Base-by-base conservation (phyloP, 352 stramenopile genomes). In the Globisporangium lucens region DNA sequence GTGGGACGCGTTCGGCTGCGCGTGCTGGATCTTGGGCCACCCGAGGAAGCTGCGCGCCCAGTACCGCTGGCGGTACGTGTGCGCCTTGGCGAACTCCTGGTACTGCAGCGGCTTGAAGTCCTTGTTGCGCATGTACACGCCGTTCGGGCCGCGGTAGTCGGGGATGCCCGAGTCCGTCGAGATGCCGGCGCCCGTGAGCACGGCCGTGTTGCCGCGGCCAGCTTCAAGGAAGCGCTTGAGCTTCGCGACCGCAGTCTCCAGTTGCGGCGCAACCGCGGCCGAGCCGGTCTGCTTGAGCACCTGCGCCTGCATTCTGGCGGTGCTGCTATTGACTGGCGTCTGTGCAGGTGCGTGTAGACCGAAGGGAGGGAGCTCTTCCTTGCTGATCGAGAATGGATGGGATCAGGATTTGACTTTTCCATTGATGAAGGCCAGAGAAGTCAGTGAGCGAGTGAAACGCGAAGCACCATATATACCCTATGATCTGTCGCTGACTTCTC, bases 111-210 rank as follows among this genome's bases (percentile, higher is more conserved):
- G 96, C 67, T 97, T 97, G 46, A 92, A 94, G 81, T 99, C 94
- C 49, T 92, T 92, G 67, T 92, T 91, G 67, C 87, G 80, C 74
- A 96, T 94, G 82, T 99, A 99, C 17, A 97, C 96, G 65, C 96
- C 97, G 29, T 96, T 89, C 24, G 94, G 89, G 8, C 96, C 97
- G 52, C 97, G 81, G 76, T 99, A 99, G 77, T 99, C 97, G 0
- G 97, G 96, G 76, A 99, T 99, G 12, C 97, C 97, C 24, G 87
- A 98, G 75, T 98, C 96, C 20, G 97, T 99, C 10, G 91, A 98
- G 53, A 99, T 91, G n/a, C 97, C 97, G 0, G 97, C 97, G 27
- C 97, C 97, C 0, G 95, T 98, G 43, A 99, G 74, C 61, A 94
- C 89, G 24, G 92, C 68, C 5, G 80, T 84, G 52, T 79, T 79